A percentile compares a stretch with the other conserved stretches of the same genome.
Evolutionary conservation across 495 filamentous ascomycete species (phyloP).

Genomic region (Astrothelium macrocarpum): DNA sequence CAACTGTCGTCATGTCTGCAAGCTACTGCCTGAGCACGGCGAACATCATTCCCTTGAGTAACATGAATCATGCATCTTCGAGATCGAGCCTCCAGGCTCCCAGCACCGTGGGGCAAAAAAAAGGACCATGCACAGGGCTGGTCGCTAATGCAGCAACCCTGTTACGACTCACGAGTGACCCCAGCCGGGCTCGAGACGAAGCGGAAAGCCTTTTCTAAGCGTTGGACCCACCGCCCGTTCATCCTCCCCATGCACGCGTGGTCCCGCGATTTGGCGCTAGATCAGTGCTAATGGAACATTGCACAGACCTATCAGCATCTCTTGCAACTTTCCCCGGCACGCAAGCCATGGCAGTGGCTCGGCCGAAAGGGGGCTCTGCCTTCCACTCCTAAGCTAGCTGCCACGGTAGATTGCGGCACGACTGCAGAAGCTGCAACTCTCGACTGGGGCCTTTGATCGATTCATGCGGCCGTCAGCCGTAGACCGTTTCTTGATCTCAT

Average conservation of each 20-base stretch:
- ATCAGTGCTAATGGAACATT: too few relatives aligned
- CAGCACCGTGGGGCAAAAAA: background rate
- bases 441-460: background rate
- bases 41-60: background rate
- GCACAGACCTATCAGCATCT: too few relatives aligned
- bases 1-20: background rate
- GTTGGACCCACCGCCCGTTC: background rate
- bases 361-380: background rate
- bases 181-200: slow-evolving; percentile 2
- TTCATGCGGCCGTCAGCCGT: slow-evolving; percentile 3
- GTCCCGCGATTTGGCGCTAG: slow-evolving; percentile 6
- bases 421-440: background rate
- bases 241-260: background rate
- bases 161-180: background rate
- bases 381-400: background rate
- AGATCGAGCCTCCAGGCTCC: slow-evolving; percentile 6
- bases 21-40: background rate
- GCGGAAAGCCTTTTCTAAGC: slow-evolving; percentile 5
- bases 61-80: background rate
- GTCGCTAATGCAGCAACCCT: slow-evolving; percentile 4
- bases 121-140: background rate
- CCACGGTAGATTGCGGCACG: background rate
- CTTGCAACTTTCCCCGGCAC: background rate
- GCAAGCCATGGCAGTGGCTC: background rate
- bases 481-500: slow-evolving; percentile 6